A percentile compares a stretch with the other conserved stretches of the same genome.
These are phyloP conservation scores for Lunasporangiospora selenospora DNA, from an alignment of 192 early-diverging fungal genomes.

Conservation along the genomic window DNA sequence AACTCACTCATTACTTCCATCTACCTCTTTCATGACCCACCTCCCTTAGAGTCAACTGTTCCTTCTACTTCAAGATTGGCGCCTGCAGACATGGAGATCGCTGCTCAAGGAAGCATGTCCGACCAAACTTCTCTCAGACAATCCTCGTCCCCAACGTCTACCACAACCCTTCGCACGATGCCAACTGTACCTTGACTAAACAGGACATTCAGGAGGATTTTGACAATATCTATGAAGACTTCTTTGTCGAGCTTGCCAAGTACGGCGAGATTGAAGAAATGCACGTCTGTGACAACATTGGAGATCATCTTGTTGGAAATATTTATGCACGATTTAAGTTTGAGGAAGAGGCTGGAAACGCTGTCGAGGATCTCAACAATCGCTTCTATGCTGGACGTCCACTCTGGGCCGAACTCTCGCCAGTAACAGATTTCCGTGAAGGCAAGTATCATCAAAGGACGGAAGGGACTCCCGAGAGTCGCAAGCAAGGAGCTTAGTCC, in stretches of 20 bases:
- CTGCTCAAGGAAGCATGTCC: conserved; percentile 96
- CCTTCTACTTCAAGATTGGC: conserved; percentile 99
- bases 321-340: conserved; percentile 92
- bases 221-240: conserved; percentile 96
- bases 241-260: conserved; percentile 94
- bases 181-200: conserved; percentile 67
- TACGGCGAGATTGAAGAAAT: conserved; percentile 98
- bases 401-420: conserved; percentile 95
- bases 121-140: conserved; percentile 96
- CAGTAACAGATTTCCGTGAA: conserved; percentile 97
- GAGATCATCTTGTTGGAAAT: conserved; percentile 97
- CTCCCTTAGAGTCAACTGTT: conserved; percentile 85
- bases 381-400: conserved; percentile 95
- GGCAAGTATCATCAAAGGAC: conserved; percentile 23
- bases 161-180: conserved; percentile 86
- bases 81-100: conserved; percentile 98
- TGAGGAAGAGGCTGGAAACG: conserved; percentile 94
- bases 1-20: not conserved
- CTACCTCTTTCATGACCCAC: not conserved
- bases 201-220: conserved; percentile 86
- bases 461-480: too few species aligned
- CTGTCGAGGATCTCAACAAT: conserved; percentile 91
- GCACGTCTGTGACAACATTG: conserved; percentile 97
- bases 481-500: too few species aligned
- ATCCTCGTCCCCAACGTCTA: conserved; percentile 95